Evolutionary conservation across 2,329 filamentous ascomycete species (phyloP).

Genomic region (Epichloe gansuensis): DNA sequence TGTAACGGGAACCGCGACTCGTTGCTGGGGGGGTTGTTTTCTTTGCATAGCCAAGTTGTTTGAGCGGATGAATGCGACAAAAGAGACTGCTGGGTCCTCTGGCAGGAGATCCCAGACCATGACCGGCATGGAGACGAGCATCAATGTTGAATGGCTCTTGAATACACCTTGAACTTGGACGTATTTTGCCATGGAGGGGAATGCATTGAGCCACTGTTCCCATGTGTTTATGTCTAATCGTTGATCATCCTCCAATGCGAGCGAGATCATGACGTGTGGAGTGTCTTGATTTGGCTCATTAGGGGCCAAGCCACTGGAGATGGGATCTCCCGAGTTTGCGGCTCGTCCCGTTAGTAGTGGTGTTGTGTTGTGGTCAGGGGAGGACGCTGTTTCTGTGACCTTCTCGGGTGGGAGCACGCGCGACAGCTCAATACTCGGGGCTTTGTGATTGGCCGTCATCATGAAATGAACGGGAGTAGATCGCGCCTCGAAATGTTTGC

Average conservation of each 20-base stretch:
- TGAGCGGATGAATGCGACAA: constrained; percentile 45
- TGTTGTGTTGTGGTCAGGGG: constrained; percentile 8
- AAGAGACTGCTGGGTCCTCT: constrained; percentile 43
- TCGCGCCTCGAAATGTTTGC: constrained; percentile 43
- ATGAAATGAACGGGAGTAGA: constrained; percentile 50
- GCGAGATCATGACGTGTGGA: constrained; percentile 48
- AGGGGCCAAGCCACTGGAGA: constrained; percentile 16
- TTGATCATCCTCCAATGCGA: constrained; percentile 46
- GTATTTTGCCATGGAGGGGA: constrained; percentile 45
- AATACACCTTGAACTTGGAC: constrained; percentile 49
- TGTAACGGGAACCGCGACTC: background rate
- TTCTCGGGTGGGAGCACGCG: constrained; percentile 18
- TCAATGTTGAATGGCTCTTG: constrained; percentile 46
- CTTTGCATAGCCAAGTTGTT: constrained; percentile 35
- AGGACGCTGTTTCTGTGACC: constrained; percentile 13
- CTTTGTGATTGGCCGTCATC: constrained; percentile 48
- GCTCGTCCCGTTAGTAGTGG: constrained; percentile 15
- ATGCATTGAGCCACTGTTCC: constrained; percentile 43
- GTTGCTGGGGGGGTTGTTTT: constrained; percentile 9
- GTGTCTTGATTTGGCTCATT: constrained; percentile 39
- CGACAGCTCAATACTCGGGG: constrained; percentile 43
- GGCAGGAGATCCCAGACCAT: constrained; percentile 48
- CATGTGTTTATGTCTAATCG: constrained; percentile 43
- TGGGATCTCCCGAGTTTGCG: constrained; percentile 11
- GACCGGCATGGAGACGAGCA: constrained; percentile 44